phyloP scores from a whole-genome alignment of 305 asterid genomes.

The Striga hermonthica region DNA sequence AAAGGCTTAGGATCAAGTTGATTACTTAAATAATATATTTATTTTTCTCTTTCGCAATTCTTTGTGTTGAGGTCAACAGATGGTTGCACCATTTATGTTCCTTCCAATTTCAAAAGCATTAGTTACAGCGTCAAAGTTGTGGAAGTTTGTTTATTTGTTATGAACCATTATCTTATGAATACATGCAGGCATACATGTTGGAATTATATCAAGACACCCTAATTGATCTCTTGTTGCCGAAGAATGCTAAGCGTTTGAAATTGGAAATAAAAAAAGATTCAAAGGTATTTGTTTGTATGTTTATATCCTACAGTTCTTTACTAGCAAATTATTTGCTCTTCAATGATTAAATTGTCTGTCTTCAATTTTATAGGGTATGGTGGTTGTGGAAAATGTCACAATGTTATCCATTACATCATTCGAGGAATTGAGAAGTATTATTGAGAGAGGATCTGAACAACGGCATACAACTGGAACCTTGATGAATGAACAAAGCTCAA shows the following conservation, averaged over 20 bases:
- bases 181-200: slow-evolving; percentile 85
- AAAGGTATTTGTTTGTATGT: slow-evolving; percentile 47
- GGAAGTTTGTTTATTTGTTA: slow-evolving; percentile 3
- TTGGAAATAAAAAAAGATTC: slow-evolving; percentile 88
- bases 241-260: slow-evolving; percentile 60
- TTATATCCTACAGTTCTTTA: background rate
- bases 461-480: slow-evolving; percentile 87
- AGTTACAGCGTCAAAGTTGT: background rate
- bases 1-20: slow-evolving; percentile 22
- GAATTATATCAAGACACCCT: slow-evolving; percentile 88
- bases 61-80: background rate
- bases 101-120: slow-evolving; percentile 18
- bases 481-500: slow-evolving; percentile 93
- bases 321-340: slow-evolving; percentile 11
- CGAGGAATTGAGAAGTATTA: slow-evolving; percentile 61
- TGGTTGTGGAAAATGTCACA: slow-evolving; percentile 76
- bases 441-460: slow-evolving; percentile 76
- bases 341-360: slow-evolving; percentile 24
- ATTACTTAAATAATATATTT: slow-evolving; percentile 8
- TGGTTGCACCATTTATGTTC: background rate
- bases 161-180: slow-evolving; percentile 23
- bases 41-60: background rate
- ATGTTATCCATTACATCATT: slow-evolving; percentile 64
- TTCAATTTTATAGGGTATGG: slow-evolving; percentile 67
- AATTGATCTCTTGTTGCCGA: slow-evolving; percentile 76